A percentile compares a stretch with the other conserved stretches of the same genome.
Evolutionary conservation across 2,329 filamentous ascomycete genomes (phyloP).

Genomic region (Salinomyces thailandicus): DNA sequence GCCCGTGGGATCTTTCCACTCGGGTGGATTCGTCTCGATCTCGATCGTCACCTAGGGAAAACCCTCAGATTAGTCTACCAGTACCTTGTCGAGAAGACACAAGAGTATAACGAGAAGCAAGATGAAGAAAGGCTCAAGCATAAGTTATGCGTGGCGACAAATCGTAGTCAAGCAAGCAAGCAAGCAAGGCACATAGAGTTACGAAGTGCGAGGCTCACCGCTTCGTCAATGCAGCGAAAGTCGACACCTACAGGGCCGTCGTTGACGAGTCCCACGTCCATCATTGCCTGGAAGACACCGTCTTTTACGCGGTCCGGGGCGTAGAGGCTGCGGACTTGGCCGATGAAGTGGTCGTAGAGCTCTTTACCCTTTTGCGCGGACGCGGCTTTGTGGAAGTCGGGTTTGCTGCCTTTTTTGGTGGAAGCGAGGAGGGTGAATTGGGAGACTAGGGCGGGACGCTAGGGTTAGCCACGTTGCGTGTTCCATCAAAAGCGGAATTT

Average conservation of each 20-base stretch:
- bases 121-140: background rate
- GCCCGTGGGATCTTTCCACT: slow-evolving; percentile 26
- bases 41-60: slow-evolving; percentile 39
- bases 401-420: slow-evolving; percentile 93
- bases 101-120: background rate
- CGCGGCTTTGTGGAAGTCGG: slow-evolving; percentile 85
- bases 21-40: slow-evolving; percentile 38
- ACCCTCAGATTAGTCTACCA: background rate
- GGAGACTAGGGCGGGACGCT: slow-evolving; percentile 55
- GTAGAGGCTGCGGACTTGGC: slow-evolving; percentile 64
- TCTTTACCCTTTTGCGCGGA: slow-evolving; percentile 65
- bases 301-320: slow-evolving; percentile 69
- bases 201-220: no score
- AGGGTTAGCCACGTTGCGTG: background rate
- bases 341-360: slow-evolving; percentile 75
- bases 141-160: no score
- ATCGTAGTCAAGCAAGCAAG: background rate
- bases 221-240: slow-evolving; percentile 46
- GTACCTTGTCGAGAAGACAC: no score
- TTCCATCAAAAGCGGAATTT: background rate
- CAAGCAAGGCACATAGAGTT: no score
- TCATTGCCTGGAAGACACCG: slow-evolving; percentile 97
- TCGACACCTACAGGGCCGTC: slow-evolving; percentile 60
- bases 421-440: slow-evolving; percentile 91
- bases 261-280: slow-evolving; percentile 90